Evolutionary conservation across 2,329 filamentous ascomycete genomes (phyloP).

Genomic region (Periconia macrospinosa): DNA sequence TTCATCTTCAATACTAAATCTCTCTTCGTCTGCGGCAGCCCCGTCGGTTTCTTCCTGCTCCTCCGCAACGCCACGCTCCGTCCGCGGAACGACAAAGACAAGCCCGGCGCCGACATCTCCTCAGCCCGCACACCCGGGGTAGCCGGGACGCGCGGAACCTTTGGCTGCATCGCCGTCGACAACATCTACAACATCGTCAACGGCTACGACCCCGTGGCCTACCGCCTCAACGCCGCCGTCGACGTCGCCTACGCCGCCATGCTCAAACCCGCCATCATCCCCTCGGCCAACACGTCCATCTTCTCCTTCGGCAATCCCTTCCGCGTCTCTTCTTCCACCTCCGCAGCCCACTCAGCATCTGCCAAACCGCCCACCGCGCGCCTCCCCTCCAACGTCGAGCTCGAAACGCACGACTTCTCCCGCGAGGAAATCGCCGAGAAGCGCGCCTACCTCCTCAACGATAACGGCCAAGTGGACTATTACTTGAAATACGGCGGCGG

Average conservation of each 20-base stretch:
- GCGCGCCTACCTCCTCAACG: constrained; percentile 84
- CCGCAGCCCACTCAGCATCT: constrained; percentile 28
- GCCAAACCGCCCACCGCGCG: constrained; percentile 35
- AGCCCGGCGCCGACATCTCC: constrained; percentile 67
- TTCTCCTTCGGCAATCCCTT: constrained; percentile 47
- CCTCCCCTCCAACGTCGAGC: constrained; percentile 66
- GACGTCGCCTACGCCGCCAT: constrained; percentile 77
- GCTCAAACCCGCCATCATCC: constrained; percentile 77
- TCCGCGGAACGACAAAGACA: constrained; percentile 74
- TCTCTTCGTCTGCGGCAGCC: constrained; percentile 86
- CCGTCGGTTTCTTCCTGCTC: constrained; percentile 88
- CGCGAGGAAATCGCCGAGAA: constrained; percentile 90
- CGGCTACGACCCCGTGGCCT: constrained; percentile 79
- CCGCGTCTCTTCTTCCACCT: constrained; percentile 19
- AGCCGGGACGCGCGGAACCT: constrained; percentile 75
- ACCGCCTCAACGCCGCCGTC: constrained; percentile 86
- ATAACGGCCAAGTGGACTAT: constrained; percentile 95
- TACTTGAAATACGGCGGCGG: constrained; percentile 82
- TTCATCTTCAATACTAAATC: constrained; percentile 94
- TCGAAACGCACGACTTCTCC: constrained; percentile 94
- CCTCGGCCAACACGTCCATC: constrained; percentile 63
- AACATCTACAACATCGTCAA: constrained; percentile 95
- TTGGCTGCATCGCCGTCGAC: constrained; percentile 90
- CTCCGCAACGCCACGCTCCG: constrained; percentile 73
- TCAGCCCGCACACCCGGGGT: constrained; percentile 57